Base-by-base conservation (phyloP, 306 rosid genomes). In the Fragaria nilgerrensis region DNA sequence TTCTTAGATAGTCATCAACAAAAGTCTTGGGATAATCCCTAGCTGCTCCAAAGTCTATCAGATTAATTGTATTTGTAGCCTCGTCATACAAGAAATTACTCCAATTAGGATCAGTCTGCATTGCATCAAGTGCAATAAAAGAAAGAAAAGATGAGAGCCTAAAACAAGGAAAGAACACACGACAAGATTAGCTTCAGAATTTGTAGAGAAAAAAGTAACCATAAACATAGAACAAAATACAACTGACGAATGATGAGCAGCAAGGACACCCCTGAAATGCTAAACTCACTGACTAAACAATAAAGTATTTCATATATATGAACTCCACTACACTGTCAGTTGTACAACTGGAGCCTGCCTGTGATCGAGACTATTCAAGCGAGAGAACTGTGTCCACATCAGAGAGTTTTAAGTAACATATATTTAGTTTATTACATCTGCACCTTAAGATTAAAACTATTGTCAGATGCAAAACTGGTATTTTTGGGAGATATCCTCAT, bases 51-150 rank as follows among this genome's bases (percentile, higher is more conserved):
- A 95, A 92, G 84, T 95, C 98, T 47, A 92, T 92, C 75, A 95
- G 93, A 81, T 95, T 95, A 81, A 95, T 87, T 29, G 81, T 74
- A 16, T 87, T 95, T 36, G 86, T 83, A 64, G 87, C 81, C 83
- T 92, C 92, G 45, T 95, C 85, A 48, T 88, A 92, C 87, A 95
- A 85, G 89, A 95, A 95, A 85, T 95, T 95, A 68, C 97, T 84
- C 98, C 98, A 95, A 79, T 95, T 95, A 70, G 98, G 98, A 87
- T 95, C 98, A 7, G 98, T 95, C 97, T 95, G 96, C 88, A 85
- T 53, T 52, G 73, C 71, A 86, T 68, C 72, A 67, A 84, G 62
- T 69, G 78, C 32, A 76, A 81, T 76, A 79, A 68, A 79, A 55
- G 79, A 79, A 72, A 80, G 76, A 27, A 67, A 68, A 78, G 59